These are phyloP conservation scores for Gracilaria caudata DNA, from an alignment of 23 red algal genomes.

Conservation along the genomic window DNA sequence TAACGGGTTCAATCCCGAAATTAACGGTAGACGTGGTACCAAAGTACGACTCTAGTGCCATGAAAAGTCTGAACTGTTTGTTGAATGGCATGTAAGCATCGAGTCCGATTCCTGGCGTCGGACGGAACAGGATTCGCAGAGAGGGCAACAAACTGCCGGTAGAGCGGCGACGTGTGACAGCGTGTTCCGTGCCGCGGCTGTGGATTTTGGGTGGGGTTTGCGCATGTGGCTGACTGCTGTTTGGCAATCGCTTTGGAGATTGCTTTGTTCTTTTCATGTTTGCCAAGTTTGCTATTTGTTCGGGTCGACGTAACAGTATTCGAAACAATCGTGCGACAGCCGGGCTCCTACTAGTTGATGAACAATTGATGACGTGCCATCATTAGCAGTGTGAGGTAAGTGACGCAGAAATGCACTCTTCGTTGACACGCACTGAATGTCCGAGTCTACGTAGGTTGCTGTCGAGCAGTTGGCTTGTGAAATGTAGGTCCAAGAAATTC, in stretches of 20 bases:
- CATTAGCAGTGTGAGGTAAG: no score
- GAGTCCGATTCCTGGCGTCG: slow-evolving; percentile 45
- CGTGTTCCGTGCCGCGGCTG: not conserved
- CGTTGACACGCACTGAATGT: no score
- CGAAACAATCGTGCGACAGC: no score
- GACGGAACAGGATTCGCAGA: slow-evolving; percentile 38
- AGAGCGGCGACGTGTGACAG: not conserved
- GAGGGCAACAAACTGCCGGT: slow-evolving; percentile 20
- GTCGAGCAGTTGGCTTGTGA: no score
- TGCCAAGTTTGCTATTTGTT: no score
- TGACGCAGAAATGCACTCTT: no score
- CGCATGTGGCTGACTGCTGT: not conserved
- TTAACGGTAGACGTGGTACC: slow-evolving; percentile 6
- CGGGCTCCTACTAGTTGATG: no score
- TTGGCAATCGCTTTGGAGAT: not conserved
- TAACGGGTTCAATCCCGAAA: slow-evolving; percentile 37
- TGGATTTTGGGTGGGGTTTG: not conserved
- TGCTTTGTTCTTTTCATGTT: not conserved
- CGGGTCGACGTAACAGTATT: no score
- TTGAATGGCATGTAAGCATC: slow-evolving; percentile 47
- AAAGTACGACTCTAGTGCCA: slow-evolving; percentile 58
- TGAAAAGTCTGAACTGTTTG: slow-evolving; percentile 37
- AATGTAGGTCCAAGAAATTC: no score
- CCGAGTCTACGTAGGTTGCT: no score
- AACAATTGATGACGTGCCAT: no score